Percentiles rank a stretch among this genome's conserved stretches.
These are phyloP conservation scores for Pulveroboletus sp. DNA, from an alignment of 768 basidiomycete species.

Conservation along the genomic window DNA sequence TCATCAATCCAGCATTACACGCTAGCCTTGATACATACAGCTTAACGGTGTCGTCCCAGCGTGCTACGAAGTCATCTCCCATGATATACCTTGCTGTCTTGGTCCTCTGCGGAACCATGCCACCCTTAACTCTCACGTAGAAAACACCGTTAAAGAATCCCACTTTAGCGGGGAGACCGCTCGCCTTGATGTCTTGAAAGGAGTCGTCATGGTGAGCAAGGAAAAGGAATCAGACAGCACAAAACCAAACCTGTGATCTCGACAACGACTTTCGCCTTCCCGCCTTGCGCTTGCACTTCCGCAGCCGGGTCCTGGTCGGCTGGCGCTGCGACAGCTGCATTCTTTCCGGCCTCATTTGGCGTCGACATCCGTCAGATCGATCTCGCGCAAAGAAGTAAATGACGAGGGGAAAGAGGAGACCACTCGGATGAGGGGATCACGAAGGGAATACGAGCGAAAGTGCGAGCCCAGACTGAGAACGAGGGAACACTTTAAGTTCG, in stretches of 20 bases:
- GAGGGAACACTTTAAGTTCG: not conserved
- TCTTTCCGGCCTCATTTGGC: conserved; percentile 5
- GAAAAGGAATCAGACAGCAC: too few relatives aligned
- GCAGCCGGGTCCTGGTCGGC: not conserved
- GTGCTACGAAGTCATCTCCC: conserved; percentile 28
- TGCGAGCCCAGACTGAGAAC: not conserved
- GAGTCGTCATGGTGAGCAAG: not conserved
- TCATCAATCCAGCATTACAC: not conserved
- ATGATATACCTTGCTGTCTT: conserved; percentile 25
- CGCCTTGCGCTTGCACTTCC: not conserved
- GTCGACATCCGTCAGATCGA: conserved; percentile 11
- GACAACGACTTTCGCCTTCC: conserved; percentile 17
- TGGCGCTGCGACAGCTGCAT: not conserved
- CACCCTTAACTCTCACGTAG: conserved; percentile 29
- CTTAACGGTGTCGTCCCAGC: conserved; percentile 26
- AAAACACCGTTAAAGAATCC: conserved; percentile 29
- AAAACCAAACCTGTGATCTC: conserved; percentile 25
- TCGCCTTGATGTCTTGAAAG: conserved; percentile 32
- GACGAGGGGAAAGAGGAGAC: not conserved
- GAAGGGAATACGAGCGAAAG: not conserved
- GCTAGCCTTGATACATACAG: conserved; percentile 15
- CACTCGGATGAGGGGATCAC: not conserved
- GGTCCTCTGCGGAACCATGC: conserved; percentile 25
- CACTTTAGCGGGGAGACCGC: conserved; percentile 31
- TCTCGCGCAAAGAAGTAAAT: not conserved